A percentile compares a stretch with the other conserved stretches of the same genome.
phyloP scores from a whole-genome alignment of 2,329 filamentous ascomycete genomes.

The Ophiostoma quercus region DNA sequence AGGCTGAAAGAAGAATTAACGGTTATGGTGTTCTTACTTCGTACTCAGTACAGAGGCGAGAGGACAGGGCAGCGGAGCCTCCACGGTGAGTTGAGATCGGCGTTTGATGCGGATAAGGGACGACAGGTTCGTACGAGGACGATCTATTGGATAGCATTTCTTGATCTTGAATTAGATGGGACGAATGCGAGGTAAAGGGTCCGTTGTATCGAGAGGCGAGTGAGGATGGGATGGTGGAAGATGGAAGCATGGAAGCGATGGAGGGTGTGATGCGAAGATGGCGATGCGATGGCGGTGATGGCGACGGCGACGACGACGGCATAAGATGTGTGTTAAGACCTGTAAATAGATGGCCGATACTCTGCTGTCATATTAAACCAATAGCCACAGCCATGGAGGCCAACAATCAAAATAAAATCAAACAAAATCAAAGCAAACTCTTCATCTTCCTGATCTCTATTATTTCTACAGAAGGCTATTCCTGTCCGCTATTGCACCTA shows the following conservation, averaged over 20 bases:
- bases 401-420: too few species aligned
- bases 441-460: neutral
- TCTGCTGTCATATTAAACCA: too few species aligned
- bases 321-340: neutral
- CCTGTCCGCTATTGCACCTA: neutral
- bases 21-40: too few species aligned
- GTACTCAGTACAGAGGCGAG: too few species aligned
- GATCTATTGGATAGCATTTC: neutral
- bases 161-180: neutral
- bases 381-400: too few species aligned
- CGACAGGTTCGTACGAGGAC: too few species aligned
- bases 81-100: neutral
- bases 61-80: too few species aligned
- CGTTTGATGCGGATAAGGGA: neutral
- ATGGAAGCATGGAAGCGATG: neutral
- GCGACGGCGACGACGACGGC: too few species aligned
- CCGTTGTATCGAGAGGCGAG: neutral
- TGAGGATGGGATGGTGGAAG: neutral
- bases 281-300: neutral
- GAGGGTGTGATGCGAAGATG: neutral
- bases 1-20: neutral
- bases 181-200: neutral
- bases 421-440: neutral
- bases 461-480: too few species aligned
- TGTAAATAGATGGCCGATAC: neutral